Conservation (phyloP, 441 rosid species). For the Daphne laureola region DNA sequence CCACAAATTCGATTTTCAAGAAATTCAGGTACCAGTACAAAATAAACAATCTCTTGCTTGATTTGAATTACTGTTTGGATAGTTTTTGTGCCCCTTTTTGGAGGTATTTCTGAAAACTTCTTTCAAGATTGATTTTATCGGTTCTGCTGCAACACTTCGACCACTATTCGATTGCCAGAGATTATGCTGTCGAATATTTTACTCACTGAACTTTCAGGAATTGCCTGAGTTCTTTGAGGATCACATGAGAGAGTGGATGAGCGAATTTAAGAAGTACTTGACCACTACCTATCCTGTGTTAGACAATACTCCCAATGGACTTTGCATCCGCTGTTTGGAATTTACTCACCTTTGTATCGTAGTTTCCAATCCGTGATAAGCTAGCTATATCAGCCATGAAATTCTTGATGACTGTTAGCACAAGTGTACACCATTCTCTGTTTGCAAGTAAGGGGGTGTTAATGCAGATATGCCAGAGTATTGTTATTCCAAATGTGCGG, state of each 20-base stretch:
- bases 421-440: slow-evolving; percentile 81
- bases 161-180: slow-evolving; percentile 74
- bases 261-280: slow-evolving; percentile 69
- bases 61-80: slow-evolving; percentile 79
- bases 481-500: slow-evolving; percentile 88
- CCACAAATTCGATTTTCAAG: slow-evolving; percentile 82
- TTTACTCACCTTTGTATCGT: slow-evolving; percentile 67
- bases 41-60: slow-evolving; percentile 64
- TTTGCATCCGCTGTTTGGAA: slow-evolving; percentile 89
- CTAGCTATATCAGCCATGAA: slow-evolving; percentile 83
- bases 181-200: slow-evolving; percentile 83
- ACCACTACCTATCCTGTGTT: slow-evolving; percentile 47
- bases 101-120: slow-evolving; percentile 60
- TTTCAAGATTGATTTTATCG: slow-evolving; percentile 48
- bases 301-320: slow-evolving; percentile 52
- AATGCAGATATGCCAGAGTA: slow-evolving; percentile 76
- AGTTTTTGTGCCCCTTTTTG: slow-evolving; percentile 59
- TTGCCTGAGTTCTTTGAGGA: slow-evolving; percentile 96
- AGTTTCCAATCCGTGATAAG: slow-evolving; percentile 61
- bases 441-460: slow-evolving; percentile 72
- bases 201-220: slow-evolving; percentile 81
- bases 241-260: slow-evolving; percentile 90
- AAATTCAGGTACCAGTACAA: slow-evolving; percentile 78
- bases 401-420: slow-evolving; percentile 89
- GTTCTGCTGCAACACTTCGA: slow-evolving; percentile 34